phyloP scores from a whole-genome alignment of 2,329 filamentous ascomycete genomes.

The Calonectria honghensis region DNA sequence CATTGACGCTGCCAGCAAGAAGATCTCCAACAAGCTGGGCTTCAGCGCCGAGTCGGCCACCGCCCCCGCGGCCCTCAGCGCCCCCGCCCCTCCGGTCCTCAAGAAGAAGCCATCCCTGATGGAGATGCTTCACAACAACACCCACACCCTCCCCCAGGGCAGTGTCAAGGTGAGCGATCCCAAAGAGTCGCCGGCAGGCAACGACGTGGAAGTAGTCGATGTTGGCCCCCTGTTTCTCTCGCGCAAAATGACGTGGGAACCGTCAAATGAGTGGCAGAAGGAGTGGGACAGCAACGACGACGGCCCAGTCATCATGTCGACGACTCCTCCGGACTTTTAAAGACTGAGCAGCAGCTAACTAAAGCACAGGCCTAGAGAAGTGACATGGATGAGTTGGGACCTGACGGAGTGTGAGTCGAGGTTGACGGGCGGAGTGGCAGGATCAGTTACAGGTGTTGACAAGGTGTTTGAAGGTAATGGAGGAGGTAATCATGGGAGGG shows the following conservation, averaged over 20 bases:
- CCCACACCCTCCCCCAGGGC: background rate
- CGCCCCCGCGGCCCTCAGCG: background rate
- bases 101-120: conserved; percentile 35
- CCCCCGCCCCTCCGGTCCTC: background rate
- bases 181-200: background rate
- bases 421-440: background rate
- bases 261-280: conserved; percentile 42
- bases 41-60: conserved; percentile 24
- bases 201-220: conserved; percentile 24
- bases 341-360: conserved; percentile 27
- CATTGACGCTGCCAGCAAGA: conserved; percentile 11
- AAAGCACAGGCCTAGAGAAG: conserved; percentile 4
- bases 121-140: conserved; percentile 28
- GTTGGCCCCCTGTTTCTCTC: conserved; percentile 23
- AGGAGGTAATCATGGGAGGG: background rate
- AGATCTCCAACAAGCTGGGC: conserved; percentile 22
- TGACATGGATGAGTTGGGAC: background rate
- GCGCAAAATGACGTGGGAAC: conserved; percentile 35
- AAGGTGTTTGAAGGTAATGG: background rate
- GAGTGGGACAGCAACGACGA: conserved; percentile 43
- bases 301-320: conserved; percentile 38
- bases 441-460: background rate
- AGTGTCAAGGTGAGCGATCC: conserved; percentile 37
- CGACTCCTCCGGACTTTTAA: conserved; percentile 37
- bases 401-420: background rate